Base-by-base conservation (phyloP, 108 stramenopile genomes). In the Epithemia pelagica region DNA sequence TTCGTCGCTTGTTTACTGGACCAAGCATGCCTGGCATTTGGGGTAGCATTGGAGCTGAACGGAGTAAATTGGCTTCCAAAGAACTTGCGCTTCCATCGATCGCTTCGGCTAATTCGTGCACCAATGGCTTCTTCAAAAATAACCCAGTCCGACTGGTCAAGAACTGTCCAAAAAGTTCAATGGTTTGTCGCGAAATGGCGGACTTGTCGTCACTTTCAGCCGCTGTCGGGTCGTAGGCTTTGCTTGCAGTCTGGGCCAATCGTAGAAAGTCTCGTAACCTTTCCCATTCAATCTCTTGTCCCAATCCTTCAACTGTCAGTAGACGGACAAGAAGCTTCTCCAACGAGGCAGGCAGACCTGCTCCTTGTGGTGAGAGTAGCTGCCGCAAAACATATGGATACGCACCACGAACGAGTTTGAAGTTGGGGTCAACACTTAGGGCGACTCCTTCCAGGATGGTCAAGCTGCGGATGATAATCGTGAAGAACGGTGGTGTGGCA, bases 391-490 rank as follows among this genome's bases (percentile, higher is more conserved):
- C 86, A 69, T 92, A 96, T n/a, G 95, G 95, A 76, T 96, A 96
- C 2, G 93, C 83, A n/a, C 96, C 96, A 55, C 92, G 77, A 26
- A 96, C 90, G 52, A 96, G 68, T 28, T 89, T 74, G 67, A 96
- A 96, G 32, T 93, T 85, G 0, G 88, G 88, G 64, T 96, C 92
- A 0, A 96, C 95, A 37, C 70, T 77, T 7, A 92, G 72, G 1
- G 95, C 95, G 64, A 96, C 82, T 10, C 95, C 95, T 69, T 96
- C 95, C 26, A 96, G 67, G 28, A 96, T 95, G 24, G 93, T 95
- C 30, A 96, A 72, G 51, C 87, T 90, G 58, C 95, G 88, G 65
- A 96, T 89, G 52, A 96, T 95, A 26, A 92, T 75, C 1, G 92
- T 93, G 59, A 93, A 95, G 71, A 89, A 96, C 3, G 92, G 91